phyloP scores from a whole-genome alignment of 768 basidiomycete species.

The Cyclocybe cylindracea region DNA sequence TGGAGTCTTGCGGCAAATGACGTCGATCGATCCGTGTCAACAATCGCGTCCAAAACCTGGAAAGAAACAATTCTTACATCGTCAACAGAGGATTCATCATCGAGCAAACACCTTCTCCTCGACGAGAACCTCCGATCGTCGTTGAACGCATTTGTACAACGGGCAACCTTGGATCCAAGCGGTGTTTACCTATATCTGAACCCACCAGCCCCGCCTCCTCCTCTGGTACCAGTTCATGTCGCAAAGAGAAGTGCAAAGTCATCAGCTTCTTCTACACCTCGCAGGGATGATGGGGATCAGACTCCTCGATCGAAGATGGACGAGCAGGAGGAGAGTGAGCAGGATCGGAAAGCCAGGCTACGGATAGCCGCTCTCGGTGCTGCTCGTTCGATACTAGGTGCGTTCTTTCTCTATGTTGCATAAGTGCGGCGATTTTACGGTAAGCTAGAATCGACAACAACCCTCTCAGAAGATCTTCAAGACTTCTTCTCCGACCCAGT shows the following conservation, averaged over 20 bases:
- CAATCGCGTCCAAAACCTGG: conserved; percentile 58
- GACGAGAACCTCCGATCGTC: conserved; percentile 29
- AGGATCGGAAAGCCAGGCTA: conserved; percentile 70
- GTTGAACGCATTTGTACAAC: conserved; percentile 53
- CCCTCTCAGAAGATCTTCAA: conserved; percentile 31
- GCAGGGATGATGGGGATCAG: conserved; percentile 36
- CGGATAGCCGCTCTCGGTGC: conserved; percentile 70
- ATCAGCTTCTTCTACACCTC: conserved; percentile 16
- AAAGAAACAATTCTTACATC: conserved; percentile 30
- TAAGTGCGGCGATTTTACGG: neutral
- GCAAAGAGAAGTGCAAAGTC: conserved; percentile 30
- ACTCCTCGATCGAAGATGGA: conserved; percentile 46
- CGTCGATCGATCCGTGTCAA: conserved; percentile 62
- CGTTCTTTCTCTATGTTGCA: conserved; percentile 17
- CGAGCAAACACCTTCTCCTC: conserved; percentile 28
- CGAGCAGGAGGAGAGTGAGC: conserved; percentile 65
- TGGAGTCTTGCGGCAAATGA: conserved; percentile 79
- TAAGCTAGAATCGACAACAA: conserved; percentile 16
- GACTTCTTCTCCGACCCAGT: conserved; percentile 48
- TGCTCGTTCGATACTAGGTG: conserved; percentile 64
- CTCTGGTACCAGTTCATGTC: conserved; percentile 26
- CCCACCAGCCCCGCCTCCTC: conserved; percentile 48
- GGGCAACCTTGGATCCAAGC: conserved; percentile 60
- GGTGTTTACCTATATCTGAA: conserved; percentile 63
- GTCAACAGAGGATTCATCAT: conserved; percentile 6